Base-by-base conservation (phyloP, 345 rosid species). In the Nephelium lappaceum region DNA sequence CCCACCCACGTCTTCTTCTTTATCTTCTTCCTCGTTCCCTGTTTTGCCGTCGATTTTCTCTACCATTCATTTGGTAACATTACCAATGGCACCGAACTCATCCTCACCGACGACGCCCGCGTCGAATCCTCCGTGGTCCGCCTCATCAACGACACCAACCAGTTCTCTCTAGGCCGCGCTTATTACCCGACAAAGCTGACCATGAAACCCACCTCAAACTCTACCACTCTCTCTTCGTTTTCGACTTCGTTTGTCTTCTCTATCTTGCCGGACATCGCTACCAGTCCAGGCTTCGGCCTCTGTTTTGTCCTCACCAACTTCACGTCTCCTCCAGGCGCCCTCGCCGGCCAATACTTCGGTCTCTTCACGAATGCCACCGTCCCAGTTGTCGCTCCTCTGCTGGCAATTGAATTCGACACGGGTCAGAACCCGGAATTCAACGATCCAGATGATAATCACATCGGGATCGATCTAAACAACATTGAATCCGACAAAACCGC, bases 281-380 rank as follows among this genome's bases (percentile, higher is more conserved):
- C 94, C 7, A 90, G 90, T 27, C 97, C 98, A 0, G 96, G 97
- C 6, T 91, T 93, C 39, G 98, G 96, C 83, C 94, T 95, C 77
- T 88, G 92, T 60, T 91, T 95, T 82, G 93, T 89, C 77, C 95
- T 95, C 83, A 87, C 93, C 71, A 91, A 93, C 61, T 87, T 88
- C 77, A 90, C 96, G 0, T 86, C 92, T 25, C 97, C 97, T 3
- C 94, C 97, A 0, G 88, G 81, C 0, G 92, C 97, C 4, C 8
- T 95, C 8, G 85, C 93, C 3, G 62, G 97, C 81, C 97, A 95
- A 72, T 93, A 87, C 86, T 93, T 93, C 21, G 97, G 97, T 18
- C 87, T 93, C 62, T 95, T 95, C 80, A 82, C 87, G 19, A 60
- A 84, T 45, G 47, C 91, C 45, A 86, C 89, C 4, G 75, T 76